Base-by-base conservation (phyloP, 352 stramenopile species). In the Globisporangium nagaii region DNA sequence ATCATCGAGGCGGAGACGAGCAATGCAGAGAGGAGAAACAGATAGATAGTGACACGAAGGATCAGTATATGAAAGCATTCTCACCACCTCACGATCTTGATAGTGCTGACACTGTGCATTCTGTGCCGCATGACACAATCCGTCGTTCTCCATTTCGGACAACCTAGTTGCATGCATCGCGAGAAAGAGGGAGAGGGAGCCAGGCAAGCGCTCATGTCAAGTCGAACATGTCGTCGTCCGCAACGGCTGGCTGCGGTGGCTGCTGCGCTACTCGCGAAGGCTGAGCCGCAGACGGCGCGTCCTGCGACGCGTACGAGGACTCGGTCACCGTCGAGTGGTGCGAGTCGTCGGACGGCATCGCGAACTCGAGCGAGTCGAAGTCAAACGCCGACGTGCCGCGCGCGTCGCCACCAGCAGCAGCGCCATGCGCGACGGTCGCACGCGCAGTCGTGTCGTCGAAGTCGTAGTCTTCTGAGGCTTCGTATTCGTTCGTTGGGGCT, bases 211-310 rank as follows among this genome's bases (percentile, higher is more conserved):
- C n/a, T 58, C 80, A 91, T 32, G 81, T 92, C 28, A 92, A 70
- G 52, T 92, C 81, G 37, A 90, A 82, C 53, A 75, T 67, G 37
- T 88, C 81, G 34, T 89, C 81, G 25, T 88, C 70, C 36, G 71
- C 53, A 24, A 53, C 53, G 27, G 60, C 51, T n/a, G 62, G 54
- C 0, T n/a, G n/a, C 27, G 39, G 39, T 4, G 39, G 19, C 39
- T 44, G 19, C 22, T 44, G 39, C n/a, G n/a, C n/a, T n/a, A n/a
- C n/a, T 27, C n/a, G 39, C 39, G 39, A 27, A 6, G 9, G 39
- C 27, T 24, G 19, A n/a, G 54, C 37, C 30, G 49, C 39, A 50
- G 15, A 27, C 24, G 45, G 11, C 20, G 13, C 22, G 1, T 40
- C 27, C 12, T 56, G 39, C 47, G 71, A 62, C 19, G 40, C 25